Conservation (phyloP, 306 rosid genomes). For the Cercis canadensis region DNA sequence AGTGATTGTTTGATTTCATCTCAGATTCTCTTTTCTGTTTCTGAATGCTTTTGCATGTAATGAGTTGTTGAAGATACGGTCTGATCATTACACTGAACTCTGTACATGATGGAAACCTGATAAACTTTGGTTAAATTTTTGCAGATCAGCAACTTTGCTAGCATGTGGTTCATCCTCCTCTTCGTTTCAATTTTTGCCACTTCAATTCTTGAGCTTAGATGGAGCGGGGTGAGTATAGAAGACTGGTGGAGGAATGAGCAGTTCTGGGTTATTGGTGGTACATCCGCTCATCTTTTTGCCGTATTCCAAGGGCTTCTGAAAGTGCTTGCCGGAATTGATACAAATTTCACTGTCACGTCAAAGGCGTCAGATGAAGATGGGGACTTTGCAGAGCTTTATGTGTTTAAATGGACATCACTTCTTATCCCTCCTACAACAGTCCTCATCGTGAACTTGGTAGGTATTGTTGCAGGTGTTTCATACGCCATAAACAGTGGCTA, state of each 20-base stretch:
- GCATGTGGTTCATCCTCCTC: slow-evolving; percentile 98
- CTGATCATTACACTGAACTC: not conserved
- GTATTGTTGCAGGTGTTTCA: slow-evolving; percentile 93
- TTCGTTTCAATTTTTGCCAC: slow-evolving; percentile 89
- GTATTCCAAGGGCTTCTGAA: slow-evolving; percentile 96
- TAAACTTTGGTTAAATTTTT: slow-evolving; percentile 19
- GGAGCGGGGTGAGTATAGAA: slow-evolving; percentile 98
- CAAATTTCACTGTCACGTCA: slow-evolving; percentile 92
- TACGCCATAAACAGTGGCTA: slow-evolving; percentile 88
- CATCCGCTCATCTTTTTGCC: slow-evolving; percentile 96
- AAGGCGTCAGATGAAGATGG: slow-evolving; percentile 94
- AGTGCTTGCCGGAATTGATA: slow-evolving; percentile 94
- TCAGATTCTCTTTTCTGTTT: not conserved
- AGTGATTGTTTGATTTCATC: slow-evolving; percentile 27
- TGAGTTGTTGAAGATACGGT: not conserved
- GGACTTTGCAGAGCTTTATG: slow-evolving; percentile 87
- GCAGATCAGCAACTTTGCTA: slow-evolving; percentile 99
- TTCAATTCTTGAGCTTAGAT: slow-evolving; percentile 96
- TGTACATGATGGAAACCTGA: slow-evolving; percentile 14
- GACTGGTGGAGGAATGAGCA: slow-evolving; percentile 99
- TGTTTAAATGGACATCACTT: slow-evolving; percentile 94
- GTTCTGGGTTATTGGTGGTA: slow-evolving; percentile 99
- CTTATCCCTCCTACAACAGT: slow-evolving; percentile 95
- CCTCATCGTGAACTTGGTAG: slow-evolving; percentile 77
- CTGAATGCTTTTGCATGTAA: not conserved